Percentiles rank a stretch among this genome's conserved stretches.
Evolutionary conservation across 2,329 filamentous ascomycete species (phyloP).

Genomic region (Claviceps sorghi): DNA sequence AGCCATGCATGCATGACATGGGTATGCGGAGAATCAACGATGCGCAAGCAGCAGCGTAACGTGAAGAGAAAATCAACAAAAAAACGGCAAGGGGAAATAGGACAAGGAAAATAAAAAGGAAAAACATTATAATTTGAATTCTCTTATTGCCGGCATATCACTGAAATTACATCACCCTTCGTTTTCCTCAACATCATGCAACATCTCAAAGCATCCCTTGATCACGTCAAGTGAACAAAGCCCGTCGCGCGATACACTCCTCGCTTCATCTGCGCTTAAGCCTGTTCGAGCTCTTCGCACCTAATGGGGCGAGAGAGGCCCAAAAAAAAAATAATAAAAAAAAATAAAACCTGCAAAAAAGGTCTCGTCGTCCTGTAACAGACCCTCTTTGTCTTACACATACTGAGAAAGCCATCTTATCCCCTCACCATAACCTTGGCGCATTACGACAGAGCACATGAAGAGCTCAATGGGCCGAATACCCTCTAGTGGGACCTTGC

Average conservation of each 20-base stretch:
- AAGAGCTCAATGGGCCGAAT: conserved; percentile 94
- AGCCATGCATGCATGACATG: too few relatives aligned
- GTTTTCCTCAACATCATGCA: conserved; percentile 8
- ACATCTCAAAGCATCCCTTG: conserved; percentile 15
- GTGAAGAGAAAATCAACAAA: not conserved
- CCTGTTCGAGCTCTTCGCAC: not conserved
- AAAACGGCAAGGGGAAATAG: not conserved
- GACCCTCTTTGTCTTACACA: conserved; percentile 40
- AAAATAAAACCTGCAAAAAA: not conserved
- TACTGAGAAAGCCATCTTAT: conserved; percentile 91
- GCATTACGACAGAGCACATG: conserved; percentile 98
- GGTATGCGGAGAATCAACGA: too few relatives aligned
- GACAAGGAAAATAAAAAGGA: too few relatives aligned
- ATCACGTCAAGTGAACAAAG: conserved; percentile 2
- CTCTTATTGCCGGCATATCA: conserved; percentile 4
- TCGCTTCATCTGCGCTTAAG: not conserved
- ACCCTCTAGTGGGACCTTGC: conserved; percentile 81
- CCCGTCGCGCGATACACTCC: not conserved
- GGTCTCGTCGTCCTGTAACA: not conserved
- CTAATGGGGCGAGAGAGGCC: too few relatives aligned
- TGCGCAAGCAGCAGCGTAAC: too few relatives aligned
- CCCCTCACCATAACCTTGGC: conserved; percentile 84
- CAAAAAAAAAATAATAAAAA: not conserved
- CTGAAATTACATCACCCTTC: conserved; percentile 21
- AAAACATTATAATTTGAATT: not conserved